These are phyloP conservation scores for Favolaschia claudopus DNA, from an alignment of 768 basidiomycete genomes.

Conservation along the genomic window DNA sequence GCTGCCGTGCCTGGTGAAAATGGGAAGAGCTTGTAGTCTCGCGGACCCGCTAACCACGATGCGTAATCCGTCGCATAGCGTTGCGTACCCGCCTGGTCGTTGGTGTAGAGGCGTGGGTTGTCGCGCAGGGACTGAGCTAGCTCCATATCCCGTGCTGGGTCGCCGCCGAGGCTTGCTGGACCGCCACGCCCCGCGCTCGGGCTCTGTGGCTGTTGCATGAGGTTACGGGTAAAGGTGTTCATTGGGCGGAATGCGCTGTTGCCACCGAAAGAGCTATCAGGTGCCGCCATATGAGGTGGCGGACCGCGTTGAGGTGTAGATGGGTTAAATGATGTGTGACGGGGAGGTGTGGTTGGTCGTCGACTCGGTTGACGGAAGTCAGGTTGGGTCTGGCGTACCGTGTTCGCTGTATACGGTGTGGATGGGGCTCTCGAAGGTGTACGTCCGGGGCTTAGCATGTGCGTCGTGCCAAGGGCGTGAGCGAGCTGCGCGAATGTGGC, in stretches of 20 bases:
- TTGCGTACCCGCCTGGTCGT: background rate
- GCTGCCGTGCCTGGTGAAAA: constrained; percentile 1
- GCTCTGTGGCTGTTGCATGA: background rate
- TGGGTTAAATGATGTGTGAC: too few species aligned
- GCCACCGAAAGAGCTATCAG: background rate
- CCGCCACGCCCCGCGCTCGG: background rate
- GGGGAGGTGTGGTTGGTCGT: too few species aligned
- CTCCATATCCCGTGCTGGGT: background rate
- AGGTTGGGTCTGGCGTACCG: too few species aligned
- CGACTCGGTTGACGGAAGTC: too few species aligned
- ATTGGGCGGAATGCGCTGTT: background rate
- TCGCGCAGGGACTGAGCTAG: background rate
- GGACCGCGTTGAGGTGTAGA: background rate
- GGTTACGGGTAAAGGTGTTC: background rate
- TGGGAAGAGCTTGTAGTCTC: background rate
- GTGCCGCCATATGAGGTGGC: too few species aligned
- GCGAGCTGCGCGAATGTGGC: too few species aligned
- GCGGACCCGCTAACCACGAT: background rate
- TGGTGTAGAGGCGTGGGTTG: background rate
- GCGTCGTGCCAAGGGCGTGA: too few species aligned
- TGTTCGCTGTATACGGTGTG: too few species aligned
- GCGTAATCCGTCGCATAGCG: background rate
- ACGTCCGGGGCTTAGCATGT: too few species aligned
- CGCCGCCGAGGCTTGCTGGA: background rate
- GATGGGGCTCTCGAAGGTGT: too few species aligned